Conservation (phyloP, 1,139 yeast species). For the Schizosaccharomyces versatilis region DNA sequence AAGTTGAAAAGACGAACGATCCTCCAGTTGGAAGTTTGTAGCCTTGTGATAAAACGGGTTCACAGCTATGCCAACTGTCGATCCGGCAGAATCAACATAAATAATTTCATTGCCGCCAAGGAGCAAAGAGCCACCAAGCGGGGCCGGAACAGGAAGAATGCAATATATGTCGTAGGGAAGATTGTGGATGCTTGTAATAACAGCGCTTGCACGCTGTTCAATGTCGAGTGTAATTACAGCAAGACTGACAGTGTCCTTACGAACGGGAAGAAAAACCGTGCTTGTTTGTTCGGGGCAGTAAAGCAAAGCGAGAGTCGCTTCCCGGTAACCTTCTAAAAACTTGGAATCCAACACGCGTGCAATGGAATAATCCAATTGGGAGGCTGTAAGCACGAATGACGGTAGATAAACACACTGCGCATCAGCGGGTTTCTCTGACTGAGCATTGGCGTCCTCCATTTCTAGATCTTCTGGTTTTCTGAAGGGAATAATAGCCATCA, state of each 20-base stretch:
- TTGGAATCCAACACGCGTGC: conserved; percentile 44
- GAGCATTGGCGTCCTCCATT: conserved; percentile 6
- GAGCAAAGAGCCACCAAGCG: conserved; percentile 50
- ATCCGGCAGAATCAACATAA: conserved; percentile 68
- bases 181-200: conserved; percentile 38
- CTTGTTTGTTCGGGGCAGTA: conserved; percentile 40
- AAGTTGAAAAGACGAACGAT: conserved; percentile 32
- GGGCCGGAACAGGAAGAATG: conserved; percentile 40
- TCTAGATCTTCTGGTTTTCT: conserved; percentile 22
- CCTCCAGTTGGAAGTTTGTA: conserved; percentile 31
- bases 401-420: conserved; percentile 13
- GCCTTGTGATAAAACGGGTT: conserved; percentile 33
- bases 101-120: conserved; percentile 59
- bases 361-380: conserved; percentile 34
- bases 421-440: neutral
- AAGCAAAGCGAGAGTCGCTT: conserved; percentile 60
- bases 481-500: conserved; percentile 56
- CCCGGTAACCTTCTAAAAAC: conserved; percentile 48
- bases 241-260: conserved; percentile 42
- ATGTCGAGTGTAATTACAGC: conserved; percentile 42
- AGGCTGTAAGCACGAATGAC: conserved; percentile 37
- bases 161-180: conserved; percentile 58
- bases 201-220: conserved; percentile 38
- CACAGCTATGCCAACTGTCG: conserved; percentile 41
- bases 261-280: conserved; percentile 44